These are phyloP conservation scores for Cardiospermum halicacabum DNA, from an alignment of 345 rosid species.

Conservation along the genomic window DNA sequence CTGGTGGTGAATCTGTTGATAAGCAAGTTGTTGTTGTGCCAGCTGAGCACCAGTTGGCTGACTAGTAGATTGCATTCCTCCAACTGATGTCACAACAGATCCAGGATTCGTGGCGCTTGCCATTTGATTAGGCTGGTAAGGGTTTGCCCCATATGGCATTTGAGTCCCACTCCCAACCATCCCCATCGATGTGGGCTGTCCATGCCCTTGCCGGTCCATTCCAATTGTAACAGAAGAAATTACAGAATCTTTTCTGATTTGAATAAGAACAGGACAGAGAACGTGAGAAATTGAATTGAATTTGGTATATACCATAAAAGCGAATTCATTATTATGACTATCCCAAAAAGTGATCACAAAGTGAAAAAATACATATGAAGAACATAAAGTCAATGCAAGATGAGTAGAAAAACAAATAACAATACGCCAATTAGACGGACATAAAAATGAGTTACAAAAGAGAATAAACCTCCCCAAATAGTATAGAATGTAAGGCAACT, in stretches of 20 bases:
- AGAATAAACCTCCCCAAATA: not conserved
- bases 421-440: not conserved
- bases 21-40: slow-evolving; percentile 64
- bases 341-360: not conserved
- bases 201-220: slow-evolving; percentile 84
- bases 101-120: slow-evolving; percentile 38
- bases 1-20: slow-evolving; percentile 85
- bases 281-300: not conserved
- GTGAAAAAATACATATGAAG: not conserved
- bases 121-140: slow-evolving; percentile 59
- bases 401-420: not conserved
- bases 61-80: slow-evolving; percentile 39
- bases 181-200: slow-evolving; percentile 60
- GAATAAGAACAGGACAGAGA: slow-evolving; percentile 7
- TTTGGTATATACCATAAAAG: not conserved
- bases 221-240: slow-evolving; percentile 17
- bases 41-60: slow-evolving; percentile 56
- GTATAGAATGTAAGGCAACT: not conserved
- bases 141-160: slow-evolving; percentile 50
- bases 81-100: slow-evolving; percentile 32
- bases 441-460: not conserved
- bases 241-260: slow-evolving; percentile 10
- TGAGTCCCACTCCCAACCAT: slow-evolving; percentile 35
- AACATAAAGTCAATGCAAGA: not conserved
- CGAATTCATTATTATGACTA: not conserved